Evolutionary conservation across 345 rosid genomes (phyloP).

Genomic region (Lepidium didymum): DNA sequence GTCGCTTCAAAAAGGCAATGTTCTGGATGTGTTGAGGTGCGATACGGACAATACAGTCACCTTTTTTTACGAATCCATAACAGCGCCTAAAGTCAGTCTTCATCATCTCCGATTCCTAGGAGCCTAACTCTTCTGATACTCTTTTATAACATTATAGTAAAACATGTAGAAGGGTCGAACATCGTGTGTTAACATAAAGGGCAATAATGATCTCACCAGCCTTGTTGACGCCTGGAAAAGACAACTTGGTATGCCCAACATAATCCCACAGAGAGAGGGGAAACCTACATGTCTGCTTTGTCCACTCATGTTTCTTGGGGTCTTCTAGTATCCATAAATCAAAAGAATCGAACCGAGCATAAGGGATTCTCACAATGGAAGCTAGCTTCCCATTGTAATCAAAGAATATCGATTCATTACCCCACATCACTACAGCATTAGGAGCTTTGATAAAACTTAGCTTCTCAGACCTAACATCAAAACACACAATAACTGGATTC

Average conservation of each 20-base stretch:
- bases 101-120: neutral
- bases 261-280: neutral
- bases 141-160: neutral
- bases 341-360: neutral
- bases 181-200: neutral
- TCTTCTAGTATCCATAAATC: slow-evolving; percentile 6
- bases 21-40: neutral
- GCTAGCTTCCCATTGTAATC: slow-evolving; percentile 4
- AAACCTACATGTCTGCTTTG: neutral
- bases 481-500: neutral
- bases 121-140: neutral
- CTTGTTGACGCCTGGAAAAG: slow-evolving; percentile 1
- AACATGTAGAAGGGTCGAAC: neutral
- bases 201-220: slow-evolving; percentile 1
- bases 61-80: neutral
- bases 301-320: neutral
- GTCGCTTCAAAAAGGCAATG: neutral
- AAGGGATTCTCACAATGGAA: neutral
- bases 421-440: neutral
- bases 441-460: neutral
- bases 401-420: neutral
- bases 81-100: neutral
- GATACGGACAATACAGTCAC: neutral
- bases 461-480: slow-evolving; percentile 1
- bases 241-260: neutral